Evolutionary conservation across 192 early-diverging fungal species (phyloP), one percentile per base, ranked within the genome.

Genomic region (Phlyctochytrium bullatum): DNA sequence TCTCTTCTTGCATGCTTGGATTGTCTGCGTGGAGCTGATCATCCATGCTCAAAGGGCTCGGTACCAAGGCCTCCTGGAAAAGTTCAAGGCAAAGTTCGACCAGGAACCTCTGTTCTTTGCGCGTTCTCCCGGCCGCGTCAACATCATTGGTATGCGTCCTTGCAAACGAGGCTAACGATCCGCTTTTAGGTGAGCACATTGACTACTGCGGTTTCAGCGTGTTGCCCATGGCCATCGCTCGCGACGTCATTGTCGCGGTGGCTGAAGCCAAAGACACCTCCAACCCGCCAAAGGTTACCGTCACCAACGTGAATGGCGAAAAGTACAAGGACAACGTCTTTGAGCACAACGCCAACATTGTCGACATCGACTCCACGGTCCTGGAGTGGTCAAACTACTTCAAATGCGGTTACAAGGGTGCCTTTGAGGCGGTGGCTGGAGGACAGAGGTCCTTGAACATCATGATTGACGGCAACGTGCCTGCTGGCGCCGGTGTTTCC

Each of bases 131-230:
- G 96, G 96, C 35, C 84, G 94, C n/a, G 93, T 96, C 32, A 98
- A 98, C 79, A 80, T 98, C 33, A 98, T 98, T 72, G 96, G 78
- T 54, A 23, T 17, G 36, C 4, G 17, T n/a, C n/a, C n/a, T n/a
- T 6, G 23, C n/a, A 12, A 57, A 12, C 24, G 23, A 28, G 54
- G 54, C 54, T 16, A 50, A n/a, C 4, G 25, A 6, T 57, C 25
- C 6, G 30, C 12, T 10, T 28, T 2, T 61, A 71, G 68, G 95
- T 34, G 96, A 98, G 72, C 96, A 98, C 73, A 91, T 98, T 53
- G 96, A 98, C 80, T 96, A 96, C 80, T 89, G 88, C 67, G 95
- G 94, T 27, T 92, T 90, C 64, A 91, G 91, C 20, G 96, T 98
- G 17, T 83, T 98, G 25, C 96, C 96, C 34, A 96, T 96, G 94